Evolutionary conservation across 148 eudicot genomes (phyloP).

Genomic region (Rhododendron kiyosumense): DNA sequence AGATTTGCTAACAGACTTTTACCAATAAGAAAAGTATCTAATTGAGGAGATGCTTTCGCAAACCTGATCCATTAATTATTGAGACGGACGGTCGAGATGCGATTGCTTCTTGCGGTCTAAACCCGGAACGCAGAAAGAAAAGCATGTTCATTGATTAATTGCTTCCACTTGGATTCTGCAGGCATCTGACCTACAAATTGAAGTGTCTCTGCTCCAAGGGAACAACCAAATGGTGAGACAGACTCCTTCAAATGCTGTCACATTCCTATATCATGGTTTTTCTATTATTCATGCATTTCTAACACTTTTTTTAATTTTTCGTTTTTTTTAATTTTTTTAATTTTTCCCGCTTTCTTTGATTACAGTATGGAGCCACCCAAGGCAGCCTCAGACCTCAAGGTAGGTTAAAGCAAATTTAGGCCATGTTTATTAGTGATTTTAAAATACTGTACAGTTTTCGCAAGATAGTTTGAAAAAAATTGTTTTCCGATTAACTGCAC

Average conservation of each 20-base stretch:
- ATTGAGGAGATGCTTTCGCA: not conserved
- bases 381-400: slow-evolving; percentile 55
- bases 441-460: not conserved
- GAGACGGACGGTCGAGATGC: not conserved
- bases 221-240: slow-evolving; percentile 11
- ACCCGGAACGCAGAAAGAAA: not conserved
- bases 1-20: too few species aligned
- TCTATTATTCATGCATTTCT: not conserved
- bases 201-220: slow-evolving; percentile 6
- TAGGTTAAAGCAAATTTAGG: slow-evolving; percentile 9
- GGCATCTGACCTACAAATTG: slow-evolving; percentile 1
- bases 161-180: slow-evolving; percentile 6
- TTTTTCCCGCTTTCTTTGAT: not conserved
- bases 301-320: not conserved
- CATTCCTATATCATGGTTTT: not conserved
- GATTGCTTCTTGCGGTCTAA: not conserved
- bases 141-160: not conserved
- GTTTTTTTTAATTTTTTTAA: too few species aligned
- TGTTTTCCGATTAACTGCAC: too few species aligned
- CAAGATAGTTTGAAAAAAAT: not conserved
- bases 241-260: not conserved
- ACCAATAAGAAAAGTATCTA: too few species aligned
- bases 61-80: too few species aligned
- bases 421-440: not conserved
- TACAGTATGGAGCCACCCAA: slow-evolving; percentile 38